Evolutionary conservation across 495 filamentous ascomycete genomes (phyloP).

Genomic region (Annulohypoxylon stygium): DNA sequence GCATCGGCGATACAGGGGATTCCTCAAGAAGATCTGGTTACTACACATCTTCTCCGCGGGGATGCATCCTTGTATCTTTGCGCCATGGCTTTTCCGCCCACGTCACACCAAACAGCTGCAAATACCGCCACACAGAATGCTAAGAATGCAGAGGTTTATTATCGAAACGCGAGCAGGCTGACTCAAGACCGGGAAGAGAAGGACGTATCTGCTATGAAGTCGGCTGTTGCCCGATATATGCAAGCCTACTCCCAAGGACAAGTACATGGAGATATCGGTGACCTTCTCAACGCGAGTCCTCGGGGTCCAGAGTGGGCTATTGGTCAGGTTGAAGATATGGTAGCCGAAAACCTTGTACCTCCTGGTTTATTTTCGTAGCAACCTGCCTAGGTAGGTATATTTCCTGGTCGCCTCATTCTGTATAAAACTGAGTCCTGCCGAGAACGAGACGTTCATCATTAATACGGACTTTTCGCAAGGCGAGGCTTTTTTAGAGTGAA

Average conservation of each 20-base stretch:
- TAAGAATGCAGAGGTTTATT: conserved; percentile 72
- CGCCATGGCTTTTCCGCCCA: conserved; percentile 63
- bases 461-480: not conserved
- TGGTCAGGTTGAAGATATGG: conserved; percentile 40
- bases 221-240: conserved; percentile 37
- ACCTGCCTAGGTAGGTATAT: too few relatives aligned
- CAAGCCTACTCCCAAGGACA: conserved; percentile 28
- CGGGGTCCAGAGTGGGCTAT: conserved; percentile 28
- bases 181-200: conserved; percentile 58
- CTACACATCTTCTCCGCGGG: conserved; percentile 70
- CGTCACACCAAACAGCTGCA: conserved; percentile 62
- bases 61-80: conserved; percentile 70
- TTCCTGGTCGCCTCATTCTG: too few relatives aligned
- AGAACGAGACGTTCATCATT: too few relatives aligned
- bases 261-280: conserved; percentile 14
- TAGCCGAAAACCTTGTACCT: conserved; percentile 38
- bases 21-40: conserved; percentile 63
- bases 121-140: conserved; percentile 65
- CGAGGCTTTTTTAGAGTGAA: not conserved
- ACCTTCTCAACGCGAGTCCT: conserved; percentile 15
- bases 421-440: too few relatives aligned
- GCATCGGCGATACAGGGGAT: conserved; percentile 60
- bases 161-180: conserved; percentile 68
- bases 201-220: conserved; percentile 37
- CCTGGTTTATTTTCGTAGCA: conserved; percentile 24